Percentiles rank a stretch among this genome's conserved stretches.
Conservation (phyloP, 1,284 basidiomycete genomes). For the Trichosporon coremiiforme region DNA sequence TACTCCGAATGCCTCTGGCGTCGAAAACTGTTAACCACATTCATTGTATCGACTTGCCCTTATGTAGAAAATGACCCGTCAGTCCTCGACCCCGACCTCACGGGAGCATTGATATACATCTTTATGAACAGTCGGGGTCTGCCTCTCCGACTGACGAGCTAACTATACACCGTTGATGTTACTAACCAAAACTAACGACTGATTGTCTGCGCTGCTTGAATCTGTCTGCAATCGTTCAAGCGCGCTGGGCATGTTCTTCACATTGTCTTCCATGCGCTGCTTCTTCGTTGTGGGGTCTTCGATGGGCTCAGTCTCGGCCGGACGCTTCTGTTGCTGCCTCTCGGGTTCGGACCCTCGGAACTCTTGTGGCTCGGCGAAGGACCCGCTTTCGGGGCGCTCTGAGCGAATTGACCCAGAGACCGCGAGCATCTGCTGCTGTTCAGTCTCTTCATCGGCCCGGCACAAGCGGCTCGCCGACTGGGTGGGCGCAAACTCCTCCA, state of each 20-base stretch:
- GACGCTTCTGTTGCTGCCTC: background rate
- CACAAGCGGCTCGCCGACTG: background rate
- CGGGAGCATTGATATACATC: background rate
- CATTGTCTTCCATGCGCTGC: background rate
- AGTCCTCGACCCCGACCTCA: background rate
- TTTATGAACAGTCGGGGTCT: background rate
- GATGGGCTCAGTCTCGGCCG: background rate
- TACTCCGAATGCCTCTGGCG: background rate
- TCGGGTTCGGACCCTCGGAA: no score
- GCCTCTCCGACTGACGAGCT: background rate
- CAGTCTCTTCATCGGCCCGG: no score
- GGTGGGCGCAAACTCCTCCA: no score
- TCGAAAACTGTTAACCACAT: background rate
- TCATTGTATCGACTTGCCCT: background rate
- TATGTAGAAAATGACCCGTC: background rate
- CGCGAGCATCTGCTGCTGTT: no score
- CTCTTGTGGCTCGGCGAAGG: no score
- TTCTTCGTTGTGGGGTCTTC: background rate
- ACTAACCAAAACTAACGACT: background rate
- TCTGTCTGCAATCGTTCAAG: background rate
- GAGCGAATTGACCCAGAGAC: no score
- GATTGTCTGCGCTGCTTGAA: background rate
- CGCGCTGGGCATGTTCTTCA: background rate
- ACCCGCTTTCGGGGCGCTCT: no score
- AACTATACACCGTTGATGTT: background rate